phyloP scores from a whole-genome alignment of 441 rosid genomes.

The Populus trichocarpa region DNA sequence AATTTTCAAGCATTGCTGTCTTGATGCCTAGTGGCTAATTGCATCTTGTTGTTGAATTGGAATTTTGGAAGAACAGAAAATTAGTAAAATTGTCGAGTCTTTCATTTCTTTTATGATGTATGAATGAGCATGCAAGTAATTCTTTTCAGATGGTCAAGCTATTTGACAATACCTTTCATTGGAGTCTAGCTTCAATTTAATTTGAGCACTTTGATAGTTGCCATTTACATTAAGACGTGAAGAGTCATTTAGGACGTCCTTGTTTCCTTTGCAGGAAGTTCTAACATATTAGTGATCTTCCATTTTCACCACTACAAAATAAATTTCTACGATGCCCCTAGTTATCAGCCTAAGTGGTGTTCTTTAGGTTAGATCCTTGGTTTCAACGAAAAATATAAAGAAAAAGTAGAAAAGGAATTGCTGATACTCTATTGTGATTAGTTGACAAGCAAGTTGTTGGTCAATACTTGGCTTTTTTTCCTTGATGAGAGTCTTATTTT shows the following conservation, averaged over 20 bases:
- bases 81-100: neutral
- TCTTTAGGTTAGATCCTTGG: neutral
- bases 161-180: neutral
- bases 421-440: neutral
- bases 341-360: neutral
- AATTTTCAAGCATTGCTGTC: neutral
- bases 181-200: slow-evolving; percentile 3
- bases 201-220: neutral
- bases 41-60: neutral
- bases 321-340: neutral
- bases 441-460: neutral
- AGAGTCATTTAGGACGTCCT: neutral
- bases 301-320: neutral
- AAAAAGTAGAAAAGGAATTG: neutral
- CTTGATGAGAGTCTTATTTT: neutral
- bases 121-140: neutral
- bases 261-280: neutral
- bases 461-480: neutral
- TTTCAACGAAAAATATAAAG: neutral
- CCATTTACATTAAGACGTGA: neutral
- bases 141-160: neutral
- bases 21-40: neutral
- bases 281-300: neutral
- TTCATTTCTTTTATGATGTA: slow-evolving; percentile 2
- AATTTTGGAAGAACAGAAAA: neutral